Conservation (phyloP, 2,329 filamentous ascomycete species). For the Trichoderma koningiopsis region DNA sequence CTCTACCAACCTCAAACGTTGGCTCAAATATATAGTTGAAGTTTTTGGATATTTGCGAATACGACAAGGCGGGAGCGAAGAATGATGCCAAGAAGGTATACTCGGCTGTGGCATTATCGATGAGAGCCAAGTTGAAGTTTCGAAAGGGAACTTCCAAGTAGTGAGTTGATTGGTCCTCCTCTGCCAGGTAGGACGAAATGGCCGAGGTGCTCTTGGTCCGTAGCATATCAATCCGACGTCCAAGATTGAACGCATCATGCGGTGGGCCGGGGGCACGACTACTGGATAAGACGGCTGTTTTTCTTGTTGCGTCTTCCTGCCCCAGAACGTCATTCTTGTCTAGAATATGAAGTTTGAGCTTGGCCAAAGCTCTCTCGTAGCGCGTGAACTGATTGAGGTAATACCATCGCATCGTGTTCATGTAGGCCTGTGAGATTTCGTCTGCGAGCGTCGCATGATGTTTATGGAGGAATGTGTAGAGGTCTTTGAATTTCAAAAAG, state of each 20-base stretch:
- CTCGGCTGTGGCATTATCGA: slow-evolving; percentile 93
- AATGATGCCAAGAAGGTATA: slow-evolving; percentile 92
- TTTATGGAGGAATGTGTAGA: slow-evolving; percentile 81
- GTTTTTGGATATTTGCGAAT: slow-evolving; percentile 75
- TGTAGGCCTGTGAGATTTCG: slow-evolving; percentile 89
- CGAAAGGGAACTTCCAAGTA: slow-evolving; percentile 90
- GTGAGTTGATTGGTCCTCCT: slow-evolving; percentile 83
- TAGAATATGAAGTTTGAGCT: slow-evolving; percentile 78
- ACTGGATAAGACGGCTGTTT: slow-evolving; percentile 59
- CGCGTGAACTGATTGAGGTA: slow-evolving; percentile 88
- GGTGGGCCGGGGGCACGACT: slow-evolving; percentile 53
- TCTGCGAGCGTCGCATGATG: slow-evolving; percentile 82
- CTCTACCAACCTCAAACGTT: slow-evolving; percentile 80
- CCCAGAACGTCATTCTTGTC: slow-evolving; percentile 85
- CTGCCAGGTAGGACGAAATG: slow-evolving; percentile 83
- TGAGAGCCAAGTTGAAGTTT: slow-evolving; percentile 89
- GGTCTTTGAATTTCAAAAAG: slow-evolving; percentile 83
- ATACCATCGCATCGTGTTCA: slow-evolving; percentile 99
- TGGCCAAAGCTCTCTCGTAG: slow-evolving; percentile 81
- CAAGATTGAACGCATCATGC: slow-evolving; percentile 88
- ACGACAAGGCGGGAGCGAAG: slow-evolving; percentile 77
- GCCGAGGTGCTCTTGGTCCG: slow-evolving; percentile 73
- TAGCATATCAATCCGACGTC: slow-evolving; percentile 80
- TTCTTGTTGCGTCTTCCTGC: slow-evolving; percentile 71
- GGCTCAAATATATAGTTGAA: slow-evolving; percentile 89